Percentiles rank a stretch among this genome's conserved stretches.
Conservation (phyloP, 805 yeast genomes). For the Yamadazyma paraphyllophila region DNA sequence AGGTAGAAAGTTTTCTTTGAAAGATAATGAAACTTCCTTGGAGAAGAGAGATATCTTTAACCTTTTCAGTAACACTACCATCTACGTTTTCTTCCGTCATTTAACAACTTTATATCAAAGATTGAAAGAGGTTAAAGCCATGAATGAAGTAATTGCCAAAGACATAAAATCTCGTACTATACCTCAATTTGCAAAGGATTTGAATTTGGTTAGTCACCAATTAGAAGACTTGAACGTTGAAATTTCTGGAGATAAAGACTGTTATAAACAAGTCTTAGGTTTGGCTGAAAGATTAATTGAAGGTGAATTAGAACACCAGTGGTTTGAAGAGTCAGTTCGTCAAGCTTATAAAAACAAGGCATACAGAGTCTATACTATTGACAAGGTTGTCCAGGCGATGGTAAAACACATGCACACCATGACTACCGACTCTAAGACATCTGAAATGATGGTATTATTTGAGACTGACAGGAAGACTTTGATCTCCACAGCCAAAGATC, state of each 20-base stretch:
- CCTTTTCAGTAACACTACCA: constrained; percentile 82
- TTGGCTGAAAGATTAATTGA: constrained; percentile 77
- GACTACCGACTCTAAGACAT: constrained; percentile 72
- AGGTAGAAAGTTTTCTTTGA: constrained; percentile 29
- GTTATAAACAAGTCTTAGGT: constrained; percentile 74
- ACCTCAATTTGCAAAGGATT: constrained; percentile 81
- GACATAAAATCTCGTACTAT: constrained; percentile 64
- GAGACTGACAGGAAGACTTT: constrained; percentile 72
- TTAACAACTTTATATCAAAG: constrained; percentile 80
- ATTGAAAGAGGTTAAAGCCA: constrained; percentile 68
- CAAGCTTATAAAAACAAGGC: constrained; percentile 95
- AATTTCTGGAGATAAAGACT: constrained; percentile 59
- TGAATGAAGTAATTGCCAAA: constrained; percentile 66
- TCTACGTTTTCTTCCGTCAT: constrained; percentile 87
- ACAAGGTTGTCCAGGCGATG: constrained; percentile 75
- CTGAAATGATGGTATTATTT: constrained; percentile 77
- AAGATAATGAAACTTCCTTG: constrained; percentile 19
- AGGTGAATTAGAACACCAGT: constrained; percentile 88
- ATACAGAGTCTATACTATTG: constrained; percentile 87
- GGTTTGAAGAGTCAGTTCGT: constrained; percentile 93
- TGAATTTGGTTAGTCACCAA: constrained; percentile 77
- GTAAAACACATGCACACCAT: constrained; percentile 83
- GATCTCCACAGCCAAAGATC: constrained; percentile 75
- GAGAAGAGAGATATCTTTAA: constrained; percentile 60
- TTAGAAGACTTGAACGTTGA: constrained; percentile 77